Conservation (phyloP, 164 flowering plant species). For the Macadamia tetraphylla region DNA sequence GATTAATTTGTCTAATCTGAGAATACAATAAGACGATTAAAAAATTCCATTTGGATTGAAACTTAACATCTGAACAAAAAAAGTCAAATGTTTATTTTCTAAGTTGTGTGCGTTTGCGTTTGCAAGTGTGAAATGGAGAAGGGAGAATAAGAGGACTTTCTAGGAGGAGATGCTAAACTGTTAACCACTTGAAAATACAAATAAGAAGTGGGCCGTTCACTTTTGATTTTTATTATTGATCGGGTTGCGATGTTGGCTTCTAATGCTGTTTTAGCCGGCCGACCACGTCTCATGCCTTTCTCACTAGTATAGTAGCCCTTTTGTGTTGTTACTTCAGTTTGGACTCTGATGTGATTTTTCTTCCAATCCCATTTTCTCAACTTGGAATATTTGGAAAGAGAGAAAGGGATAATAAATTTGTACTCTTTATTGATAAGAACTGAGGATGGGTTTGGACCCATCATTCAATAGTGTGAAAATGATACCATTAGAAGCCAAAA, state of each 20-base stretch:
- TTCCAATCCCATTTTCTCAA: no score
- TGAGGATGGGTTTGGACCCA: background rate
- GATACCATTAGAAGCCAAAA: background rate
- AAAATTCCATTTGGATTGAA: background rate
- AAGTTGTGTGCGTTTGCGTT: background rate
- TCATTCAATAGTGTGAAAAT: conserved; percentile 7
- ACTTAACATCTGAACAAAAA: background rate
- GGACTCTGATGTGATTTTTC: no score
- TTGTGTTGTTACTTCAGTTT: no score
- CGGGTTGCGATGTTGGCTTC: background rate
- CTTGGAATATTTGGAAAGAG: background rate
- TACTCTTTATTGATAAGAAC: background rate
- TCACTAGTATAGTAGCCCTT: background rate
- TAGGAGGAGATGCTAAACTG: no score
- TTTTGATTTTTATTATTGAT: background rate
- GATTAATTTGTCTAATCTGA: no score
- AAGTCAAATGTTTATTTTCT: no score
- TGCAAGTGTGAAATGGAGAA: background rate
- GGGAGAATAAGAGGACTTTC: background rate
- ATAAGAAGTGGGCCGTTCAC: background rate
- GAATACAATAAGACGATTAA: no score
- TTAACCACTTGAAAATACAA: no score
- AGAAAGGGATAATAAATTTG: background rate
- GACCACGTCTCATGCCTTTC: conserved; percentile 3
- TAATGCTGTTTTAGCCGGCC: conserved; percentile 7